Percentiles rank a stretch among this genome's conserved stretches.
phyloP scores from a whole-genome alignment of 495 filamentous ascomycete genomes.

The Lentithecium fluviatile region DNA sequence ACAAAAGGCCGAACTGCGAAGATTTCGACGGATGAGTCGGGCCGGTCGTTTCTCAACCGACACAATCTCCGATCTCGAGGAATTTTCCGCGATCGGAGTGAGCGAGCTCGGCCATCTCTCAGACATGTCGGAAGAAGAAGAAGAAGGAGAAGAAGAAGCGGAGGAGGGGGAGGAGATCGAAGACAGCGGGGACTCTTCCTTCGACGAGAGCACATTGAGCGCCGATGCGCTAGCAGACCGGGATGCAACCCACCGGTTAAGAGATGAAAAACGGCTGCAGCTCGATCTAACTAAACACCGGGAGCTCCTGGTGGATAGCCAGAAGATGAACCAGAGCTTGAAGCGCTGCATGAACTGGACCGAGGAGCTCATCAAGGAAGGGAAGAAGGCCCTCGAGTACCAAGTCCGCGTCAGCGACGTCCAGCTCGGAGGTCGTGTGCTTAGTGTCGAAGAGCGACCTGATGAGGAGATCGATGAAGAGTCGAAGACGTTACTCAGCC shows the following conservation, averaged over 20 bases:
- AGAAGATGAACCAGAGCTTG: slow-evolving; percentile 90
- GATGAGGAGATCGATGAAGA: slow-evolving; percentile 45
- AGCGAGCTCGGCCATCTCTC: slow-evolving; percentile 40
- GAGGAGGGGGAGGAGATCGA: slow-evolving; percentile 38
- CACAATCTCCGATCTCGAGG: slow-evolving; percentile 14
- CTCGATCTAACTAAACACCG: slow-evolving; percentile 87
- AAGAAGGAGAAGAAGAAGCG: slow-evolving; percentile 43
- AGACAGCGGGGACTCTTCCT: slow-evolving; percentile 26
- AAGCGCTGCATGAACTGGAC: slow-evolving; percentile 83
- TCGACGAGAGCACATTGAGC: slow-evolving; percentile 43
- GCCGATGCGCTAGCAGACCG: slow-evolving; percentile 49
- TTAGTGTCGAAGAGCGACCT: slow-evolving; percentile 63
- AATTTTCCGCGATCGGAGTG: slow-evolving; percentile 19
- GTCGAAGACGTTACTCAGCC: slow-evolving; percentile 25
- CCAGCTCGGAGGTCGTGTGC: slow-evolving; percentile 77
- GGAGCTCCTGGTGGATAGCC: slow-evolving; percentile 79
- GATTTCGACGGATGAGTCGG: slow-evolving; percentile 77
- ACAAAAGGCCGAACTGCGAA: slow-evolving; percentile 82
- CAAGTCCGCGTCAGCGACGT: slow-evolving; percentile 72
- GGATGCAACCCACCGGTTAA: slow-evolving; percentile 46
- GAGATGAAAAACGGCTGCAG: slow-evolving; percentile 73
- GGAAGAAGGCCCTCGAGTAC: slow-evolving; percentile 81
- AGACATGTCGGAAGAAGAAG: slow-evolving; percentile 52
- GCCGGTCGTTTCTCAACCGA: slow-evolving; percentile 65
- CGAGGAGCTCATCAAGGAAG: slow-evolving; percentile 85